Percentiles rank a stretch among this genome's conserved stretches.
Conservation (phyloP, 2,329 filamentous ascomycete genomes). For the Aspergillus calidoustus region DNA sequence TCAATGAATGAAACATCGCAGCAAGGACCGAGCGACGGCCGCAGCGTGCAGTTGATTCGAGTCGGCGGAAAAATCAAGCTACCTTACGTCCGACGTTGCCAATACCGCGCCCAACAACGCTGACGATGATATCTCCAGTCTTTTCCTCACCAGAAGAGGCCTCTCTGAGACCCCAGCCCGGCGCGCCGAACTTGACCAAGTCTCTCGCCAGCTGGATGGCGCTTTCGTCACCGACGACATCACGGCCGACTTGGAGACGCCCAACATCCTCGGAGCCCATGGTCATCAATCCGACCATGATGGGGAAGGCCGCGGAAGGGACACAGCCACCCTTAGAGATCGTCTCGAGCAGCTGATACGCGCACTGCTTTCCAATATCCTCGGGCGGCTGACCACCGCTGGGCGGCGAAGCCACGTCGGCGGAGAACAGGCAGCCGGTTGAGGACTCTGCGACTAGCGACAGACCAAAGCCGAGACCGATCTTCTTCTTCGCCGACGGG, state of each 20-base stretch:
- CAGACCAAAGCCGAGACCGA: slow-evolving; percentile 89
- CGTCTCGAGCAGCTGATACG: slow-evolving; percentile 84
- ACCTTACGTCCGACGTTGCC: slow-evolving; percentile 96
- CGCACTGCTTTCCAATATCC: slow-evolving; percentile 85
- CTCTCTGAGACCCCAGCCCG: slow-evolving; percentile 87
- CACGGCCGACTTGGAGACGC: slow-evolving; percentile 77
- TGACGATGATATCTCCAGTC: slow-evolving; percentile 75
- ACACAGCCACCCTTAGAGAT: slow-evolving; percentile 84
- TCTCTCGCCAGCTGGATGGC: slow-evolving; percentile 82
- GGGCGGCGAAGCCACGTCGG: slow-evolving; percentile 76
- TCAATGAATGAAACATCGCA: background rate
- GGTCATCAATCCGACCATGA: slow-evolving; percentile 86
- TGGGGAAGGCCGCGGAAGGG: slow-evolving; percentile 70
- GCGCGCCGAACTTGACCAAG: slow-evolving; percentile 83
- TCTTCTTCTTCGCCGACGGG: slow-evolving; percentile 58
- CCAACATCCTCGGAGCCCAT: slow-evolving; percentile 98
- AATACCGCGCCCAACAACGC: slow-evolving; percentile 89
- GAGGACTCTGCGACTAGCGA: slow-evolving; percentile 92
- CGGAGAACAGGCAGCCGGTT: slow-evolving; percentile 82
- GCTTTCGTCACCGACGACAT: slow-evolving; percentile 80
- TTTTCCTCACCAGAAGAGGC: slow-evolving; percentile 68
- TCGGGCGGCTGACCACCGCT: slow-evolving; percentile 84
- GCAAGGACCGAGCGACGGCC: slow-evolving; percentile 7
- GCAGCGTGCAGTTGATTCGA: slow-evolving; percentile 7
- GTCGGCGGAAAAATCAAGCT: slow-evolving; percentile 50